Base-by-base conservation (phyloP, 2,329 filamentous ascomycete species). In the Zymoseptoria ardabiliae region DNA sequence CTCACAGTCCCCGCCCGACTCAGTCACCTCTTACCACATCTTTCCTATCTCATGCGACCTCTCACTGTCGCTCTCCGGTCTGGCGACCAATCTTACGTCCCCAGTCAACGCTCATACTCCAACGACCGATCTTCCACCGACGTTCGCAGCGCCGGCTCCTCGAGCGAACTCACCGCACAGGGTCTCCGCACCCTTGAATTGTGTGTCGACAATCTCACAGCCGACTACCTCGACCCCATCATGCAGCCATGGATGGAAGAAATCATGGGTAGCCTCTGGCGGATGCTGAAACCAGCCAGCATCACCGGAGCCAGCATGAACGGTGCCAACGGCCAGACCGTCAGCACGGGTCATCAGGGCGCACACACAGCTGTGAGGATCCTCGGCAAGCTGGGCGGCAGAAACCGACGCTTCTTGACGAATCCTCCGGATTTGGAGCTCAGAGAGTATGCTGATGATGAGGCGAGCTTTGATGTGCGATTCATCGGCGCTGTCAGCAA, bases 181-280 rank as follows among this genome's bases (percentile, higher is more conserved):
- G 94, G 94, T 0, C 79, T 99, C 6, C 82, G 95, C 25, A 99
- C 94, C 0, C 78, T 99, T 4, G 94, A 99, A 70, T 83, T 99
- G 1, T 99, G 94, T 69, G 94, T 99, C 19, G 94, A 99, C 64
- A 99, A 99, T 68, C 82, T 99, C 0, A 99, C 95, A 0, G 93
- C 94, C 0, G 94, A 99, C 70, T 99, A 99, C 70, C 79, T 99
- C 13, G 94, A 99, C 68, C 95, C 94, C 0, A 97, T 99, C 69
- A 99, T 99, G 93, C 91, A 93, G 2, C 95, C 94, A 0, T 95
- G 97, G 23, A 97, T 99, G 74, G 93, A 99, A 68, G 94, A 99
- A 71, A 80, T 99, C 51, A 99, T 99, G 94, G 94, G 91, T 53
- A 93, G 93, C 1, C 81, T 99, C 1, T 99, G 96, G 81, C 92